Base-by-base conservation (phyloP, 2,329 filamentous ascomycete species). In the Plenodomus lindquistii region DNA sequence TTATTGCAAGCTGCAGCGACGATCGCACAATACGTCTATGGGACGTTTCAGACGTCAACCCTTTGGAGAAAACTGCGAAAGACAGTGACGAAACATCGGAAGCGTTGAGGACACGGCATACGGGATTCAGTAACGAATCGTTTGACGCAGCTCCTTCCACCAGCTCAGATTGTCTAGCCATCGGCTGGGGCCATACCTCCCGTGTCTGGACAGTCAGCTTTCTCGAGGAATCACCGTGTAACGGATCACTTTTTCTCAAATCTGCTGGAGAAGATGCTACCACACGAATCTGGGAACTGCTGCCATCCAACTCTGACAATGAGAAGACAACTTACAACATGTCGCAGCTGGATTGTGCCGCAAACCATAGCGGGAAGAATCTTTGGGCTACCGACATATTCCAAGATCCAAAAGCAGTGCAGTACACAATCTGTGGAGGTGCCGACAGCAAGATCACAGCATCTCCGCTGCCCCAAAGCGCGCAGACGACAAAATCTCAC, bases 1-100 rank as follows among this genome's bases (percentile, higher is more conserved):
- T 96, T n/a, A 78, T 99, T 27, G 89, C 87, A 13, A 97, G 89
- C 62, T 99, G 94, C 69, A 97, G 93, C 65, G 94, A 99, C 66
- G 94, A 99, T 72, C 82, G 94, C 42, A 96, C 91, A 0, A 84
- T 99, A 18, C 81, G 89, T 13, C 74, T 97, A 1, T 97, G 94
- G 93, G 85, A 96, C 65, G 83, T 97, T 7, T 85, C 86, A 0
- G 79, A 84, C 46, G 49, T 54, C 0, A 29, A 50, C 16, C 39
- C 48, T 6, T 54, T 62, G 8, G 40, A 21, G 3, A 36, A 39
- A 15, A 42, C 47, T 4, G 61, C 65, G n/a, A 67, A 69, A 27
- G 37, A 21, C 15, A 3, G 51, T 7, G 45, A 46, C 4, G 69
- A 56, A 45, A 60, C 57, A 13, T 36, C 46, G 18, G 66, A 70